These are phyloP conservation scores for Panus rudis DNA, from an alignment of 768 basidiomycete species.

Conservation along the genomic window DNA sequence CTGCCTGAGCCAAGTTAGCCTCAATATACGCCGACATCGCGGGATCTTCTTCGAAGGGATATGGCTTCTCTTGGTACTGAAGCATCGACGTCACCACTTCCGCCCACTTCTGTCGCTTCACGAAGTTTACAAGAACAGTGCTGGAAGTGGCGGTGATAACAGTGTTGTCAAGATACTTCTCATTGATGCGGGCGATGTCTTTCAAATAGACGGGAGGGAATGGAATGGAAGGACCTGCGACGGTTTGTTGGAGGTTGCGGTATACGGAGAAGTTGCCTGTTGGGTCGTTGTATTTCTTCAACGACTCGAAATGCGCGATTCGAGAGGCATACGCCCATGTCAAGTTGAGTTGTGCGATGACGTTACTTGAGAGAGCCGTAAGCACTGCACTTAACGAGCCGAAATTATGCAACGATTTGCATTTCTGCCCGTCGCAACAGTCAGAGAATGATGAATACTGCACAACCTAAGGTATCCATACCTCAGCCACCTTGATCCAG, in stretches of 20 bases:
- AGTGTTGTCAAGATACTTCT: slow-evolving; percentile 38
- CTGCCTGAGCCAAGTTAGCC: slow-evolving; percentile 34
- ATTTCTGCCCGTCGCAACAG: slow-evolving; percentile 44
- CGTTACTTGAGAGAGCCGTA: slow-evolving; percentile 53
- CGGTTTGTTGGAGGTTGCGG: slow-evolving; percentile 36
- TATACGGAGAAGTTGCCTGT: slow-evolving; percentile 51
- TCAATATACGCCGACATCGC: slow-evolving; percentile 41
- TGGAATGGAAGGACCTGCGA: slow-evolving; percentile 55
- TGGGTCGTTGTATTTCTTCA: slow-evolving; percentile 53
- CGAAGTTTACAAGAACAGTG: slow-evolving; percentile 34
- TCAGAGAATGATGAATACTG: too few relatives aligned
- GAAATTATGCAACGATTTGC: slow-evolving; percentile 55
- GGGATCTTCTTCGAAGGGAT: slow-evolving; percentile 37
- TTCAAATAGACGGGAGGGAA: slow-evolving; percentile 59
- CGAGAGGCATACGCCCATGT: slow-evolving; percentile 63
- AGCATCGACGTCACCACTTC: slow-evolving; percentile 50
- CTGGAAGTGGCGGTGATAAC: slow-evolving; percentile 11
- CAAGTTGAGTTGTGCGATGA: slow-evolving; percentile 47
- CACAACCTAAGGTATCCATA: slow-evolving; percentile 22
- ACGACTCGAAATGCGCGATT: slow-evolving; percentile 41
- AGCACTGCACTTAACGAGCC: slow-evolving; percentile 63
- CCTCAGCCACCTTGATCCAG: slow-evolving; percentile 78
- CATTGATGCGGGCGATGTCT: slow-evolving; percentile 49
- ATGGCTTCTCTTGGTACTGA: slow-evolving; percentile 46
- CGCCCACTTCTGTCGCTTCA: slow-evolving; percentile 49